A percentile compares a stretch with the other conserved stretches of the same genome.
These are phyloP conservation scores for Scalesia atractyloides DNA, from an alignment of 129 eudicot species.

Conservation along the genomic window DNA sequence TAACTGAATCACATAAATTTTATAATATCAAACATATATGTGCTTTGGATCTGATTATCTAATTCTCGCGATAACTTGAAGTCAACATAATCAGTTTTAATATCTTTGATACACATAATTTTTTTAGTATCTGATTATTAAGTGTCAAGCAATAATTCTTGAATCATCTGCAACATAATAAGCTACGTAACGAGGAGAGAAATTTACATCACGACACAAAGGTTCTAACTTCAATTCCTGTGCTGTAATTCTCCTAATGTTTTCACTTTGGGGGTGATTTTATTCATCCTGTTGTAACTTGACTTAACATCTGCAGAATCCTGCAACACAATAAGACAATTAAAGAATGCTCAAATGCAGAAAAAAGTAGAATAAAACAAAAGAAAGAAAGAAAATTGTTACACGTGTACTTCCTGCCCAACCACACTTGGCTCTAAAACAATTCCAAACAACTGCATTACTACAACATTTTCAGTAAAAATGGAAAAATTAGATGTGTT, in stretches of 20 bases:
- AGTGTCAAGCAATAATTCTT: not conserved
- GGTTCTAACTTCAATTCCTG: slow-evolving; percentile 56
- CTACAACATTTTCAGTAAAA: slow-evolving; percentile 32
- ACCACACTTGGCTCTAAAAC: slow-evolving; percentile 76
- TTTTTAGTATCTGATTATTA: not conserved
- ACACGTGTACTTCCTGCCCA: slow-evolving; percentile 71
- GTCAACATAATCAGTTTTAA: slow-evolving; percentile 4
- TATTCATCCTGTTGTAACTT: slow-evolving; percentile 44
- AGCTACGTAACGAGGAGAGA: slow-evolving; percentile 11
- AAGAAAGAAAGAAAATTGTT: slow-evolving; percentile 5
- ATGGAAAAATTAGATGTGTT: not conserved
- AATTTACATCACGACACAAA: slow-evolving; percentile 34
- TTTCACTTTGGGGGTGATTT: slow-evolving; percentile 34
- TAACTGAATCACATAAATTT: slow-evolving; percentile 45
- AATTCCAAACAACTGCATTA: slow-evolving; percentile 60
- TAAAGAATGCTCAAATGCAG: slow-evolving; percentile 4
- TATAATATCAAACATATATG: slow-evolving; percentile 13
- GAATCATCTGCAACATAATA: not conserved
- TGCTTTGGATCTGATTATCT: slow-evolving; percentile 7
- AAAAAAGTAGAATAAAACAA: not conserved
- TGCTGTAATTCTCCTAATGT: slow-evolving; percentile 40
- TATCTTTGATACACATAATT: not conserved
- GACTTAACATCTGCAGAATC: slow-evolving; percentile 52
- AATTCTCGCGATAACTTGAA: not conserved
- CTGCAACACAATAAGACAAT: slow-evolving; percentile 38